These are phyloP conservation scores for Agaricus sinodeliciosus DNA, from an alignment of 768 basidiomycete genomes.

Conservation along the genomic window DNA sequence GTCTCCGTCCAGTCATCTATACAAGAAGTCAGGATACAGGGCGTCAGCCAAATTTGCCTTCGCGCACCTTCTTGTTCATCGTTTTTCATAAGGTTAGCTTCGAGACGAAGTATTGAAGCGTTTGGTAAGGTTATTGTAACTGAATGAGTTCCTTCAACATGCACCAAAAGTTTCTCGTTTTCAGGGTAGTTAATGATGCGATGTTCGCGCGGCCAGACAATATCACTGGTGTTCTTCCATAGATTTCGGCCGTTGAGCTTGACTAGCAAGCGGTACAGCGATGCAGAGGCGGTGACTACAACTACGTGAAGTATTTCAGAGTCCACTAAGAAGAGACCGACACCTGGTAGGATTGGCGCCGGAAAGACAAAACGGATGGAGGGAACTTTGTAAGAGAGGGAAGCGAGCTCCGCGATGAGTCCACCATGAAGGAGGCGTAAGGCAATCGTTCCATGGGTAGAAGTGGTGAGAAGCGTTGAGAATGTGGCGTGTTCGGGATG, in stretches of 20 bases:
- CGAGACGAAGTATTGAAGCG: conserved; percentile 64
- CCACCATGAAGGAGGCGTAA: conserved; percentile 71
- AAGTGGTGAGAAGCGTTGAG: conserved; percentile 50
- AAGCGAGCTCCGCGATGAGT: conserved; percentile 67
- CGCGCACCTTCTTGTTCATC: conserved; percentile 53
- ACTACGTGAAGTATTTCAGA: conserved; percentile 61
- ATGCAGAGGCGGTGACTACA: conserved; percentile 58
- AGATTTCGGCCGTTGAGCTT: conserved; percentile 48
- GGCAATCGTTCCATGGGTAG: conserved; percentile 58
- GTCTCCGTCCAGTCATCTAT: conserved; percentile 71
- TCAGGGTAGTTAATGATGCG: conserved; percentile 48
- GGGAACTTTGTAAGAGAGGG: conserved; percentile 56
- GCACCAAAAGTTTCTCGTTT: conserved; percentile 38
- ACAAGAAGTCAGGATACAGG: conserved; percentile 11
- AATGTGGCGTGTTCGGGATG: conserved; percentile 71
- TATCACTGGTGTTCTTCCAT: conserved; percentile 49
- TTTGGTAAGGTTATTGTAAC: conserved; percentile 56
- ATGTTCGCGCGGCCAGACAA: conserved; percentile 64
- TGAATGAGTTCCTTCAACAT: conserved; percentile 60
- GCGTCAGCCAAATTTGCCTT: conserved; percentile 7
- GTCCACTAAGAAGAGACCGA: conserved; percentile 55
- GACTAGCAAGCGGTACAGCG: conserved; percentile 67
- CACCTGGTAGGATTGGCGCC: conserved; percentile 54
- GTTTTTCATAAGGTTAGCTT: conserved; percentile 51
- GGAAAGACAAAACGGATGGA: conserved; percentile 79